Evolutionary conservation across 2,329 filamentous ascomycete genomes (phyloP), one percentile per base, ranked within the genome.

Genomic region (Clonostachys rosea): DNA sequence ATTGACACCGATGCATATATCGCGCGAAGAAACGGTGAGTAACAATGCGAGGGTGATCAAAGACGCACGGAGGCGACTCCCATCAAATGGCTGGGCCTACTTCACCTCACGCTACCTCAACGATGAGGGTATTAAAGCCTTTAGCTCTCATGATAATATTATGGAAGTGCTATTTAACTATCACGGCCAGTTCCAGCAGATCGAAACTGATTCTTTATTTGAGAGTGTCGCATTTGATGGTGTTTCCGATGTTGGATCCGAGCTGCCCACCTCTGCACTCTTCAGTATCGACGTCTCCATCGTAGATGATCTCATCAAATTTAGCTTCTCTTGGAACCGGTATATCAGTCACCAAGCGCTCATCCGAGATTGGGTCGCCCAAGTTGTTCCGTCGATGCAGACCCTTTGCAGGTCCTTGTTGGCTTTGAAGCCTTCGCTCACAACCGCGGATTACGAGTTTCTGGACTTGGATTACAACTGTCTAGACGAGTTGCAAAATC

Each of bases 1-100:
- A 0, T 56, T 74, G 49, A 52, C 49, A 4, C 56, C 56, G 0
- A 14, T 56, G 3, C 50, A 46, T 18, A 34, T 39, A 39, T 39
- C 36, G 2, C n/a, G 34, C 14, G n/a, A 39, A 41, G 24, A 45
- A 14, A 43, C 40, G 30, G 7, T 46, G 9, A 11, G 48, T 9
- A 42, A 54, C 4, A 17, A 46, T 2, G 51, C 54, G 14, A 47
- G 48, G 44, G 33, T 39, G 4, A 50, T 52, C 34, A 56, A 56
- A 37, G 54, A 57, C n/a, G 36, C 40, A 1, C 43, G 54, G 3
- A 44, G 52, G 47, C 17, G 24, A n/a, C 17, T 43, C 11, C 30
- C 42, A 13, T 16, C 16, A 10, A 43, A 43, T 16, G 42, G 42
- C 24, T 43, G 42, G 42, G 10, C 42, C 10, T 43, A 43, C 42